Conservation (phyloP, 2,329 filamentous ascomycete species). For the Trichoderma afroharzianum region DNA sequence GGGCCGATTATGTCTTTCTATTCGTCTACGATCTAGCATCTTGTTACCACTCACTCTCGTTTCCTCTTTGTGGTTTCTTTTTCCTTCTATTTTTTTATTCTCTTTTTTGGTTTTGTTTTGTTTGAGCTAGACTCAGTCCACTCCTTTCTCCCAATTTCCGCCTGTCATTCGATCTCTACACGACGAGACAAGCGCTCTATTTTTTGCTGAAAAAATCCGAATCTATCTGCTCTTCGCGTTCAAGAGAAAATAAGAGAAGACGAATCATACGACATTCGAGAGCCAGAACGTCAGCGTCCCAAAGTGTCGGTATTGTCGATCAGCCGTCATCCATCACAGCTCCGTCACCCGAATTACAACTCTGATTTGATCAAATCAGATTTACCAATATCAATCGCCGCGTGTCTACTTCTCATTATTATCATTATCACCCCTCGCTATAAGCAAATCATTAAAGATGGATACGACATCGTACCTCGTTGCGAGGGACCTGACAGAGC, state of each 20-base stretch:
- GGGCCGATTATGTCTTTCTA: conserved; percentile 36
- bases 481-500: conserved; percentile 30
- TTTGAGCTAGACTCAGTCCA: conserved; percentile 47
- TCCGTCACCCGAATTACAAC: background rate
- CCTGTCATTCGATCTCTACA: conserved; percentile 8
- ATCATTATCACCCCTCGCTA: background rate
- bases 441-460: conserved; percentile 1
- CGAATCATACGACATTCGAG: background rate
- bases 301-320: background rate
- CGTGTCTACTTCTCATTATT: background rate
- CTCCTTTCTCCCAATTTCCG: conserved; percentile 37
- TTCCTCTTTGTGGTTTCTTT: conserved; percentile 20
- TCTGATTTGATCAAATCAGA: background rate
- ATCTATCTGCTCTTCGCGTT: background rate
- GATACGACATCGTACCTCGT: conserved; percentile 9
- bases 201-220: background rate
- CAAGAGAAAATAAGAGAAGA: background rate
- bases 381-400: background rate
- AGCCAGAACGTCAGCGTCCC: background rate
- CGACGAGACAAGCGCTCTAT: background rate
- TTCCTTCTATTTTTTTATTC: conserved; percentile 27
- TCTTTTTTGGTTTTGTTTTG: conserved; percentile 24
- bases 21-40: conserved; percentile 27
- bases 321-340: background rate
- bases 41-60: conserved; percentile 9